These are phyloP conservation scores for Barnettozyma populi DNA, from an alignment of 805 yeast species.

Conservation along the genomic window DNA sequence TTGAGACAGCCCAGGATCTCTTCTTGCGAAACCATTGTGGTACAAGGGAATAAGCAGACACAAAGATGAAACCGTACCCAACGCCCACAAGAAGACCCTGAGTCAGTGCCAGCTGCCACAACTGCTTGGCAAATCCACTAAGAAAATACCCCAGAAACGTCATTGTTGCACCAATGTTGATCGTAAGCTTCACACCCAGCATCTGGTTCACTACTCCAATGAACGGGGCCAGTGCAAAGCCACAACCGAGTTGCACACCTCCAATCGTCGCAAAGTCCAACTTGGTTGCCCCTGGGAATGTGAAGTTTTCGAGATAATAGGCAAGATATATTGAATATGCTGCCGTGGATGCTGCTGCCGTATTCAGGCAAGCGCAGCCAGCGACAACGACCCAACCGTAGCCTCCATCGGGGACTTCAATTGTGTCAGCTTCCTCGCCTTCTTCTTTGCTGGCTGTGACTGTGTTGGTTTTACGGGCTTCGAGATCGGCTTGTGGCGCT, in stretches of 20 bases:
- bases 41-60: slow-evolving; percentile 53
- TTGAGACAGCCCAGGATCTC: slow-evolving; percentile 43
- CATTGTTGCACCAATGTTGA: slow-evolving; percentile 42
- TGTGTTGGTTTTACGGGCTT: background rate
- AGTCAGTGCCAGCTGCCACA: slow-evolving; percentile 63
- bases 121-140: slow-evolving; percentile 51
- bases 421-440: background rate
- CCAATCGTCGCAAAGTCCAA: slow-evolving; percentile 64
- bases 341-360: slow-evolving; percentile 8
- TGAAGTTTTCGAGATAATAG: slow-evolving; percentile 43
- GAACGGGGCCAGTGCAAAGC: slow-evolving; percentile 56
- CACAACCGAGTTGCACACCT: slow-evolving; percentile 54
- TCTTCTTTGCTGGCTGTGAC: background rate
- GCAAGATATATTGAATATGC: slow-evolving; percentile 56
- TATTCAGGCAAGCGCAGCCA: slow-evolving; percentile 16
- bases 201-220: slow-evolving; percentile 19
- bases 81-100: slow-evolving; percentile 63
- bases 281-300: slow-evolving; percentile 48
- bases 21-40: slow-evolving; percentile 69
- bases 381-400: slow-evolving; percentile 25
- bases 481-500: background rate
- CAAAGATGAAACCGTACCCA: slow-evolving; percentile 44
- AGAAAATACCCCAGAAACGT: slow-evolving; percentile 52
- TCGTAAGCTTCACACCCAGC: slow-evolving; percentile 38
- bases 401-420: slow-evolving; percentile 47